Evolutionary conservation across 768 basidiomycete genomes (phyloP).

Genomic region (Pleurotus tuber-regium): DNA sequence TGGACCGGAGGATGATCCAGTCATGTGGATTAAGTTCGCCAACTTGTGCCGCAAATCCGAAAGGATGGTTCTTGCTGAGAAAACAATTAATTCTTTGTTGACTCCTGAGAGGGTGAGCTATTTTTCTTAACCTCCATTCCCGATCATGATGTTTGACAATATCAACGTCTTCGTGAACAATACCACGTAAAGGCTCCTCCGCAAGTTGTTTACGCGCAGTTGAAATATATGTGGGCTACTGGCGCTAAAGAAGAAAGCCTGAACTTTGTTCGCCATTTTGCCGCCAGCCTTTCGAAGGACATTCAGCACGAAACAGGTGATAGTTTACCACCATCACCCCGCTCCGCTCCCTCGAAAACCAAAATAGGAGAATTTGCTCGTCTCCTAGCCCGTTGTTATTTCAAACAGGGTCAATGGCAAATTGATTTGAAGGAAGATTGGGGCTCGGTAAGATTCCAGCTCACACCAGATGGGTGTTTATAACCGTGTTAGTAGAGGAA

Average conservation of each 20-base stretch:
- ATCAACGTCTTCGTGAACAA: too few species aligned
- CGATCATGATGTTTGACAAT: too few species aligned
- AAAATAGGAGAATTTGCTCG: constrained; percentile 68
- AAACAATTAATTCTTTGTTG: constrained; percentile 91
- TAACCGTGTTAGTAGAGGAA: constrained; percentile 57
- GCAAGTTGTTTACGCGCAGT: constrained; percentile 92
- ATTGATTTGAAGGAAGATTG: constrained; percentile 76
- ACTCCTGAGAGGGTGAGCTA: constrained; percentile 63
- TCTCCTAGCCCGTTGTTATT: constrained; percentile 94
- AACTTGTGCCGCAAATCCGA: constrained; percentile 96
- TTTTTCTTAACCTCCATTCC: too few species aligned
- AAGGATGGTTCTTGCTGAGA: constrained; percentile 92
- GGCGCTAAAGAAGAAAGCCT: constrained; percentile 78
- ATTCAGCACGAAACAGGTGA: constrained; percentile 49
- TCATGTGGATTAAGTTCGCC: constrained; percentile 99
- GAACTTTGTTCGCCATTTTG: constrained; percentile 80
- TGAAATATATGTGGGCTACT: constrained; percentile 94
- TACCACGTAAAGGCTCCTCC: constrained; percentile 75
- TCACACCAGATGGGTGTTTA: constrained; percentile 12
- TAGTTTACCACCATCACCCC: background rate
- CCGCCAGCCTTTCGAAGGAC: constrained; percentile 71
- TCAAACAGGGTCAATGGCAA: constrained; percentile 97
- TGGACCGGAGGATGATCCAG: constrained; percentile 89
- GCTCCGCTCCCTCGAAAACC: constrained; percentile 47
- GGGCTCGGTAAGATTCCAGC: constrained; percentile 55